A percentile compares a stretch with the other conserved stretches of the same genome.
Evolutionary conservation across 2,329 filamentous ascomycete species (phyloP).

Genomic region (Fusarium tricinctum): DNA sequence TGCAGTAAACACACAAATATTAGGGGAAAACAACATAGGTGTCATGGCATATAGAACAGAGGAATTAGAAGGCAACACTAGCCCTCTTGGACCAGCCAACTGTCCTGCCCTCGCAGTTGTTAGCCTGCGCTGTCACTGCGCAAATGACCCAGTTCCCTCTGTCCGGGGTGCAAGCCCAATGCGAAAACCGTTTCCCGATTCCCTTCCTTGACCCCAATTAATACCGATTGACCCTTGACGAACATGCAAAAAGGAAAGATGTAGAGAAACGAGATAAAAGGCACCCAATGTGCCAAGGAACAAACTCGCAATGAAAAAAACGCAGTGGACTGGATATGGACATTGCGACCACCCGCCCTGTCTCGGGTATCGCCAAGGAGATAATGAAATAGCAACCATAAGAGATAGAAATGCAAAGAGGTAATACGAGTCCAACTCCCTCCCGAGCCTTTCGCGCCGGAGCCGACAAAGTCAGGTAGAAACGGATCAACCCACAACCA

Average conservation of each 20-base stretch:
- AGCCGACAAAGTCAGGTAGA: constrained; percentile 47
- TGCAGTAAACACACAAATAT: constrained; percentile 48
- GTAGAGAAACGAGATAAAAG: constrained; percentile 27
- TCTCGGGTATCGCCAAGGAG: constrained; percentile 55
- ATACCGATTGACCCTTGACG: constrained; percentile 47
- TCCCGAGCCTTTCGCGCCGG: constrained; percentile 47
- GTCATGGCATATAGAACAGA: constrained; percentile 57
- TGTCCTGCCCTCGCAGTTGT: constrained; percentile 60
- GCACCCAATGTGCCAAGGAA: constrained; percentile 37
- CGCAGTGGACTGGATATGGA: constrained; percentile 41
- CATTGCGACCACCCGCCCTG: constrained; percentile 55
- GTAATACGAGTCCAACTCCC: constrained; percentile 50
- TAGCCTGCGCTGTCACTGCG: constrained; percentile 57
- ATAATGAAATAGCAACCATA: constrained; percentile 46
- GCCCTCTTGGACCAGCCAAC: constrained; percentile 68
- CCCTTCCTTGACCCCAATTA: constrained; percentile 49
- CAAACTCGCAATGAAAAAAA: constrained; percentile 35
- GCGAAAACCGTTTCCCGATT: constrained; percentile 48
- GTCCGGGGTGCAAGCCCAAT: constrained; percentile 48
- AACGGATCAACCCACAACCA: constrained; percentile 41
- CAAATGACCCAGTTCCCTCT: constrained; percentile 52
- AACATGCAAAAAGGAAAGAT: constrained; percentile 41
- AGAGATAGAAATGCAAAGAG: constrained; percentile 47
- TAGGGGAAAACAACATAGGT: constrained; percentile 54
- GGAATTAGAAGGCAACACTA: constrained; percentile 59